Base-by-base conservation (phyloP, 306 rosid species). In the Trifolium repens region DNA sequence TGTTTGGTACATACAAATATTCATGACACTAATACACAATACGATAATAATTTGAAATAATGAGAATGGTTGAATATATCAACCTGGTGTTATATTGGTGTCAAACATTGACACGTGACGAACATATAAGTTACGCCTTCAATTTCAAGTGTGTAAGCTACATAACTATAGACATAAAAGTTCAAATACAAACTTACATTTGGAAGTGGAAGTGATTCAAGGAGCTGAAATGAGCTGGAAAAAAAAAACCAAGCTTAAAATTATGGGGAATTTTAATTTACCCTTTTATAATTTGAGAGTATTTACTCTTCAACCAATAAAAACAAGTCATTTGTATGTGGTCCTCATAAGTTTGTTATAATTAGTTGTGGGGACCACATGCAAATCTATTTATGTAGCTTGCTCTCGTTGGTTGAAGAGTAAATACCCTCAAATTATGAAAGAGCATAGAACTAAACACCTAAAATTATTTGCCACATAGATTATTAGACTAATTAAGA, bases 201-300 rank as follows among this genome's bases (percentile, higher is more conserved):
- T 71, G 97, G 96, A 71, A 93, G 96, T 58, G 88, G 90, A 49
- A 91, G 98, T 59, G 91, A 73, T 80, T 93, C 98, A 82, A 91
- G 75, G 60, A 91, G 91, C 84, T 93, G 98, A 77, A 91, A 88
- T 74, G 93, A 86, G 84, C 98, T 91, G 93, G 86, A 69, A 78
- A 8, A 57, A 91, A 80, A 57, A 91, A 80, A 71, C 58, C 73
- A 68, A 83, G 50, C 42, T 69, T 67, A 67, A 60, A 71, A 73
- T 71, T 13, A 35, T 65, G 19, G 19, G 19, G 19, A 17, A 17
- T 17, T 17, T 0, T 17, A 17, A 17, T 17, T 17, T 17, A 17
- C 19, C 19, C 19, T 17, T 17, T 17, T 0, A 17, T 17, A 17
- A 17, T 17, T 17, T 17, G 19, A 17, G 19, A 17, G 19, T 17